Conservation (phyloP, 2,329 filamentous ascomycete genomes). For the Didymella pomorum region DNA sequence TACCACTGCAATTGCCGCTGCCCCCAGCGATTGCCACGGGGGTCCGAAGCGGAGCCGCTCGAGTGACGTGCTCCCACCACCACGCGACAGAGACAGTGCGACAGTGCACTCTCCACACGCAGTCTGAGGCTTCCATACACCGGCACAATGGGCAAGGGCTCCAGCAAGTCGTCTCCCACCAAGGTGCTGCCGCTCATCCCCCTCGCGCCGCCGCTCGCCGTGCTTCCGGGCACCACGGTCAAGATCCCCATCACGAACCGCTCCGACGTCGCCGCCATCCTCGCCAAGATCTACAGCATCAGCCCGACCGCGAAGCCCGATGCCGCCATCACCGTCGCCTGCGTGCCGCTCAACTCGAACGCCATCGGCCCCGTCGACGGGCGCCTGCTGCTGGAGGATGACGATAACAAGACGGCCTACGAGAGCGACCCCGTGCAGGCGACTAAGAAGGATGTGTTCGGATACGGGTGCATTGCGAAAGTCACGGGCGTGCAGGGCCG, state of each 20-base stretch:
- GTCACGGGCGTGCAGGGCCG: constrained; percentile 60
- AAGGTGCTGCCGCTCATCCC: constrained; percentile 77
- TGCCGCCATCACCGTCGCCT: constrained; percentile 79
- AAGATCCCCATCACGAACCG: constrained; percentile 85
- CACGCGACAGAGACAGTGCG: constrained; percentile 12
- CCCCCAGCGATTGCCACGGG: constrained; percentile 10
- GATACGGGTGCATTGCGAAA: constrained; percentile 75
- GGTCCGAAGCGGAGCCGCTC: constrained; percentile 20
- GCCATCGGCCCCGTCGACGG: constrained; percentile 74
- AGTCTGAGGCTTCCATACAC: too few species aligned
- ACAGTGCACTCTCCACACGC: background rate
- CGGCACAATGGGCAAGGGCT: constrained; percentile 46
- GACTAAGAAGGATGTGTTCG: constrained; percentile 72
- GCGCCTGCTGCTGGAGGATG: constrained; percentile 74
- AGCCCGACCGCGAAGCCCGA: constrained; percentile 70
- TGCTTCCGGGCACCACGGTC: constrained; percentile 85
- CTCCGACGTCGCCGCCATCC: constrained; percentile 85
- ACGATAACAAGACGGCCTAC: constrained; percentile 44
- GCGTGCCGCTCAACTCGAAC: constrained; percentile 82
- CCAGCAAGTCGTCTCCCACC: constrained; percentile 44
- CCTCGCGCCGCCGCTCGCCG: constrained; percentile 78
- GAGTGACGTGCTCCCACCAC: constrained; percentile 12
- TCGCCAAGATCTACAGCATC: constrained; percentile 83
- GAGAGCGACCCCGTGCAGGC: constrained; percentile 60
- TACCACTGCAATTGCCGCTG: constrained; percentile 8